Evolutionary conservation across 164 flowering plant species (phyloP).

Genomic region (Santalum album): DNA sequence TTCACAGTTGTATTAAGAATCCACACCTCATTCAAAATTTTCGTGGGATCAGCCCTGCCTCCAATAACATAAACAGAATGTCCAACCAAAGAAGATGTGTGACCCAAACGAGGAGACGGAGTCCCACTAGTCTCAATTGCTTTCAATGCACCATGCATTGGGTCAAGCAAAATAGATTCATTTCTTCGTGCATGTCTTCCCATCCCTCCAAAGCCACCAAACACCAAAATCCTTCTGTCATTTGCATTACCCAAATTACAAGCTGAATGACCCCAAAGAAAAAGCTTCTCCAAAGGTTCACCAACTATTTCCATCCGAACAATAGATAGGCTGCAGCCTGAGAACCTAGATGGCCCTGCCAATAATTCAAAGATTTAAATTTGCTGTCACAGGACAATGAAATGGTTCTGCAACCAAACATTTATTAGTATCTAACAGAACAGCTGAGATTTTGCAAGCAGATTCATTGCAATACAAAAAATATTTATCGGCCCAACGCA

Average conservation of each 20-base stretch:
- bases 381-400: slow-evolving; percentile 29
- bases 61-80: slow-evolving; percentile 65
- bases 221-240: slow-evolving; percentile 36
- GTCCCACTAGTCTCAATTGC: slow-evolving; percentile 21
- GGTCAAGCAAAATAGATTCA: slow-evolving; percentile 55
- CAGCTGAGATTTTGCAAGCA: background rate
- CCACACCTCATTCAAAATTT: slow-evolving; percentile 79
- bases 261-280: slow-evolving; percentile 86
- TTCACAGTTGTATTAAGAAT: slow-evolving; percentile 32
- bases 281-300: slow-evolving; percentile 75
- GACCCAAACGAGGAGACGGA: slow-evolving; percentile 85
- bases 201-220: slow-evolving; percentile 93
- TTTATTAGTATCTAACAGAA: slow-evolving; percentile 18
- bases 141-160: slow-evolving; percentile 30
- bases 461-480: background rate
- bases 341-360: slow-evolving; percentile 43
- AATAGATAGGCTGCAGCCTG: slow-evolving; percentile 29
- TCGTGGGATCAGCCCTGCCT: slow-evolving; percentile 78
- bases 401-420: slow-evolving; percentile 31
- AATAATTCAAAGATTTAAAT: slow-evolving; percentile 45
- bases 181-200: slow-evolving; percentile 89
- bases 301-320: slow-evolving; percentile 36
- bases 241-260: slow-evolving; percentile 24
- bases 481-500: too few species aligned
- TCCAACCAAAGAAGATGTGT: slow-evolving; percentile 61